Base-by-base conservation (phyloP, 139 green algal genomes). In the Desmodesmus armatus region DNA sequence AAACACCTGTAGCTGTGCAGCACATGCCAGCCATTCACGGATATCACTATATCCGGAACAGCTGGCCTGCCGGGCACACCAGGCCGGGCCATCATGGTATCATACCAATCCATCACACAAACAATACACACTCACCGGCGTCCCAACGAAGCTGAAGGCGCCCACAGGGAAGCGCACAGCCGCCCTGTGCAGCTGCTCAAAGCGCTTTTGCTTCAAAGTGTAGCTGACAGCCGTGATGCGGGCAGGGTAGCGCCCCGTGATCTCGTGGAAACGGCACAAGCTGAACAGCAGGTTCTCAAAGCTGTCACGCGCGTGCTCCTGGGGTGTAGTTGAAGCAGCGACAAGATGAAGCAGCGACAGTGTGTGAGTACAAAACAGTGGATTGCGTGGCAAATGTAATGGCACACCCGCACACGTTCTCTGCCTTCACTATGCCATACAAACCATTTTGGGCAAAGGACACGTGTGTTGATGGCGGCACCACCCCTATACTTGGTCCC, bases 281-380 rank as follows among this genome's bases (percentile, higher is more conserved):
- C 88, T 92, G 89, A 99, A 98, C 27, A 98, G 80, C 49, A 99
- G 72, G 89, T 99, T 99, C 85, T 99, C 96, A 84, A 98, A 96
- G 63, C 89, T 95, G 91, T 99, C 96, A 2, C 96, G 91, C 2
- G 96, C 94, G 47, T 95, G 91, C 83, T 98, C 96, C 89, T 98
- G 92, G 31, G 79, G n/a, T n/a, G n/a, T n/a, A n/a, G n/a, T 89
- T 76, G 33, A 9, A 74, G 66, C 33, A 74, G n/a, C n/a, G n/a
- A n/a, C 15, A n/a, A n/a, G n/a, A n/a, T n/a, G n/a, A n/a, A n/a
- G n/a, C n/a, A n/a, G n/a, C n/a, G n/a, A n/a, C n/a, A n/a, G n/a
- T n/a, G n/a, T n/a, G n/a, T n/a, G n/a, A n/a, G n/a, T n/a, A n/a
- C n/a, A n/a, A n/a, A n/a, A n/a, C n/a, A 62, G 51, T 62, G 51